These are phyloP conservation scores for Polytrichum formosum DNA, from an alignment of 225 moss, liverwort and hornwort genomes.

Conservation along the genomic window DNA sequence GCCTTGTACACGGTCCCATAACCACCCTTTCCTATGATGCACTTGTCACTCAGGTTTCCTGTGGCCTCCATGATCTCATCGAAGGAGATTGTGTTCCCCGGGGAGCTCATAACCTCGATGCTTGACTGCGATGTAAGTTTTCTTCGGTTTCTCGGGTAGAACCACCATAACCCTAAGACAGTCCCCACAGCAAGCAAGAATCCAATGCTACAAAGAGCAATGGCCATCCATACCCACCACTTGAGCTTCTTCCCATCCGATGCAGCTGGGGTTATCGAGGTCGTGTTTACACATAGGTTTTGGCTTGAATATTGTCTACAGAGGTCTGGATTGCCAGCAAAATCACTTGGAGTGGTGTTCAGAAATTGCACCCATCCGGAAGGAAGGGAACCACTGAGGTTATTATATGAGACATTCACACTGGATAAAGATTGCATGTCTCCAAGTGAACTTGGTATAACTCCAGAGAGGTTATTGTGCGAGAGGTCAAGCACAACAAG, in stretches of 20 bases:
- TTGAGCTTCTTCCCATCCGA: not conserved
- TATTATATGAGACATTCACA: constrained; percentile 21
- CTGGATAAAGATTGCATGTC: constrained; percentile 7
- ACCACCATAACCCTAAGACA: not conserved
- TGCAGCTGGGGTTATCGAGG: not conserved
- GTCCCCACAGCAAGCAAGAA: constrained; percentile 2
- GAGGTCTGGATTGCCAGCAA: constrained; percentile 21
- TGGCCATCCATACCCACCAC: constrained; percentile 9
- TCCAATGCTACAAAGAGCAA: constrained; percentile 10
- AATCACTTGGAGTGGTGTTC: constrained; percentile 7
- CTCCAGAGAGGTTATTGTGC: constrained; percentile 16
- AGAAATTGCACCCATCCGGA: constrained; percentile 5
- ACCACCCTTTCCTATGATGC: constrained; percentile 29
- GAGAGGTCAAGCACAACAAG: constrained; percentile 21
- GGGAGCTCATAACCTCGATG: constrained; percentile 15
- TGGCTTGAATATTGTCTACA: constrained; percentile 9
- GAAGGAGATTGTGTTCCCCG: constrained; percentile 11
- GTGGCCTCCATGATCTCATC: constrained; percentile 31
- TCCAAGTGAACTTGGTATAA: constrained; percentile 9
- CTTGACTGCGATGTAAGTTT: not conserved
- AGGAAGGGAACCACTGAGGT: constrained; percentile 15
- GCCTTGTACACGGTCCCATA: constrained; percentile 37
- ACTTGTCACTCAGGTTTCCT: constrained; percentile 21
- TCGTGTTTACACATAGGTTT: constrained; percentile 8
- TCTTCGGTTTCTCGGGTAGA: constrained; percentile 3